These are phyloP conservation scores for Hypoxylon perforatum DNA, from an alignment of 495 filamentous ascomycete species.

Conservation along the genomic window DNA sequence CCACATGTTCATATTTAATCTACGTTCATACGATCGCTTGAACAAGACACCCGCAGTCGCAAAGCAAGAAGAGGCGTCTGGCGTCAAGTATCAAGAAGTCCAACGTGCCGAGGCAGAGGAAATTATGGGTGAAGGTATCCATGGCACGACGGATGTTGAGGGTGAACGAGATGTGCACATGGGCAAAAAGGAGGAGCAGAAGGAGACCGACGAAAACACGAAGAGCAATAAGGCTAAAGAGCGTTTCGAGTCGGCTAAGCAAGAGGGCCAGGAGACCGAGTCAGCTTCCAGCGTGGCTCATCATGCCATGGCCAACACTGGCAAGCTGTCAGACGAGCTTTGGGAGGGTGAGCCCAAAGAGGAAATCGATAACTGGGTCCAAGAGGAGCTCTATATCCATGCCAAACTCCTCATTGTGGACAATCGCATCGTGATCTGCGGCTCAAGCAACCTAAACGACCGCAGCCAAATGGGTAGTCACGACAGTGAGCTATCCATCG, in stretches of 20 bases:
- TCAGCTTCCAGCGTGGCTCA: conserved; percentile 79
- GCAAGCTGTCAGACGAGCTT: conserved; percentile 71
- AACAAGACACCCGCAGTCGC: conserved; percentile 78
- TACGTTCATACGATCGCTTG: conserved; percentile 88
- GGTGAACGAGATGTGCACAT: conserved; percentile 54
- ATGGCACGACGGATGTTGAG: conserved; percentile 62
- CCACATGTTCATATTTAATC: conserved; percentile 91
- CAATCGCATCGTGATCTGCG: conserved; percentile 83
- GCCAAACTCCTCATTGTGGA: conserved; percentile 89
- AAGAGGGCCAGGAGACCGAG: conserved; percentile 54
- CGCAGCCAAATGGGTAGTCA: conserved; percentile 89
- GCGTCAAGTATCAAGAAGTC: conserved; percentile 83
- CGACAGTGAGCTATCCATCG: conserved; percentile 91
- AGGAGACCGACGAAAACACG: conserved; percentile 61
- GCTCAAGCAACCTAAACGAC: conserved; percentile 92
- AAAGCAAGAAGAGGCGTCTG: conserved; percentile 78
- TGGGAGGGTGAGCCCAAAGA: conserved; percentile 77
- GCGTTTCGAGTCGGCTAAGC: conserved; percentile 71
- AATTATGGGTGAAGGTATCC: conserved; percentile 80
- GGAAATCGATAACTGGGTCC: conserved; percentile 87
- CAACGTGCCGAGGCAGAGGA: conserved; percentile 88
- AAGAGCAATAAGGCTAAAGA: conserved; percentile 64
- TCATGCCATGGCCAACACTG: conserved; percentile 79
- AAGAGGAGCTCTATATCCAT: conserved; percentile 95
- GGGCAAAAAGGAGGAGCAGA: conserved; percentile 55